These are phyloP conservation scores for Podaxis carcinomalis DNA, from an alignment of 768 basidiomycete species.

Conservation along the genomic window DNA sequence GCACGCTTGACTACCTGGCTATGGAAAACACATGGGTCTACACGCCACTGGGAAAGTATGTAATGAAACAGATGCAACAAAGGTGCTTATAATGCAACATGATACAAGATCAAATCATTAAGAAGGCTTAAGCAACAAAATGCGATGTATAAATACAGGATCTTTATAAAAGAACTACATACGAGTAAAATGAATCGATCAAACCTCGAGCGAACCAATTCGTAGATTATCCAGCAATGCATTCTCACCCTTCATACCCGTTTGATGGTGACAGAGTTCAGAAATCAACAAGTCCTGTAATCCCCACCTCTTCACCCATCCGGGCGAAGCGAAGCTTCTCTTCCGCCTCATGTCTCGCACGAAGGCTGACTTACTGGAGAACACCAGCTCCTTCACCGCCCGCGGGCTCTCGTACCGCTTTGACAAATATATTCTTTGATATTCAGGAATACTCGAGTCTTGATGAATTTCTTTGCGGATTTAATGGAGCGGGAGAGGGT, in stretches of 20 bases:
- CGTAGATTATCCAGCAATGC: neutral
- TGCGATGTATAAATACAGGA: neutral
- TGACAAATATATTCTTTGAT: conserved; percentile 69
- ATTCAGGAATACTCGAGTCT: conserved; percentile 64
- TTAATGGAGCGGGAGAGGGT: conserved; percentile 47
- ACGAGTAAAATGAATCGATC: neutral
- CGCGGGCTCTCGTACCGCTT: conserved; percentile 59
- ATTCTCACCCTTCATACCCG: neutral
- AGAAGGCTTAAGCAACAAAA: neutral
- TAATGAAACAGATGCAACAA: neutral
- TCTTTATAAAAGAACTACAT: neutral
- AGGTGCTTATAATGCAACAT: neutral
- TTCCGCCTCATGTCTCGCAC: conserved; percentile 54
- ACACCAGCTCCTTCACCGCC: conserved; percentile 57
- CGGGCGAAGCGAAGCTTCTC: conserved; percentile 38
- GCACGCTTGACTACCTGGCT: neutral
- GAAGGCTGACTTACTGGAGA: conserved; percentile 56
- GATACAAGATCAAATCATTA: neutral
- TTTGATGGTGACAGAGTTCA: conserved; percentile 23
- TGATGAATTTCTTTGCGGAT: conserved; percentile 67
- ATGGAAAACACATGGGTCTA: neutral
- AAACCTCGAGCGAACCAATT: neutral
- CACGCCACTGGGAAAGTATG: neutral
- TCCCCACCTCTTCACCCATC: conserved; percentile 63
- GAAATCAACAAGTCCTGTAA: conserved; percentile 60